A percentile compares a stretch with the other conserved stretches of the same genome.
Conservation (phyloP, 768 basidiomycete species). For the Chalciporus chontae region DNA sequence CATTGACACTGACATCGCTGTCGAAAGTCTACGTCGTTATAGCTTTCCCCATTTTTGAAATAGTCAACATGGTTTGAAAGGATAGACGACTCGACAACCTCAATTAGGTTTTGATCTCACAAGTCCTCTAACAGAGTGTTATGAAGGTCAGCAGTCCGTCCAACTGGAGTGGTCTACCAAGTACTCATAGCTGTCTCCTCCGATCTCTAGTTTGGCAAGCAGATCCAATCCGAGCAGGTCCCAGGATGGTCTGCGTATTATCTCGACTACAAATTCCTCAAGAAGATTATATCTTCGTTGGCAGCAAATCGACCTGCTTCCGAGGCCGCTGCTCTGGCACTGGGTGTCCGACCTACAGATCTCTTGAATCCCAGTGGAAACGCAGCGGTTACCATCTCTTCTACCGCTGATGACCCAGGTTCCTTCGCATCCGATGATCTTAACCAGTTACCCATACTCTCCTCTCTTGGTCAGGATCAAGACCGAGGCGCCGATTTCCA, state of each 20-base stretch:
- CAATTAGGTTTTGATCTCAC: slow-evolving; percentile 7
- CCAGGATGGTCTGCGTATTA: slow-evolving; percentile 96
- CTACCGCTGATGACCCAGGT: slow-evolving; percentile 10
- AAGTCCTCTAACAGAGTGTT: slow-evolving; percentile 14
- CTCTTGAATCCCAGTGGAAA: slow-evolving; percentile 35
- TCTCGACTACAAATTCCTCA: slow-evolving; percentile 97
- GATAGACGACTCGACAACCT: slow-evolving; percentile 8
- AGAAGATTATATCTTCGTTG: slow-evolving; percentile 97
- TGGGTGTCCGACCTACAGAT: slow-evolving; percentile 73
- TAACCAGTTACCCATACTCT: slow-evolving; percentile 55
- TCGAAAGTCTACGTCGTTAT: slow-evolving; percentile 11
- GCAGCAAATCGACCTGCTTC: slow-evolving; percentile 86
- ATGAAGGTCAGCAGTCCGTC: slow-evolving; percentile 29
- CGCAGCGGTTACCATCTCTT: slow-evolving; percentile 29
- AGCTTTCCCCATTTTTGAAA: slow-evolving; percentile 9
- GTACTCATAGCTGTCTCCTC: not conserved
- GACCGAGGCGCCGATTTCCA: slow-evolving; percentile 84
- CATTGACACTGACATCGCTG: slow-evolving; percentile 4
- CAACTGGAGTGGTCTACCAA: not conserved
- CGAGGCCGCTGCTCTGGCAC: slow-evolving; percentile 82
- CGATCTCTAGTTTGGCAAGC: slow-evolving; percentile 85
- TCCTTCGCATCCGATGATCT: slow-evolving; percentile 36
- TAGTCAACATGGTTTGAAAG: slow-evolving; percentile 27
- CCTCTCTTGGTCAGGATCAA: slow-evolving; percentile 59
- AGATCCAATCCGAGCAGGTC: slow-evolving; percentile 92